Base-by-base conservation (phyloP, 2,329 filamentous ascomycete genomes). In the Colletotrichum sp. region DNA sequence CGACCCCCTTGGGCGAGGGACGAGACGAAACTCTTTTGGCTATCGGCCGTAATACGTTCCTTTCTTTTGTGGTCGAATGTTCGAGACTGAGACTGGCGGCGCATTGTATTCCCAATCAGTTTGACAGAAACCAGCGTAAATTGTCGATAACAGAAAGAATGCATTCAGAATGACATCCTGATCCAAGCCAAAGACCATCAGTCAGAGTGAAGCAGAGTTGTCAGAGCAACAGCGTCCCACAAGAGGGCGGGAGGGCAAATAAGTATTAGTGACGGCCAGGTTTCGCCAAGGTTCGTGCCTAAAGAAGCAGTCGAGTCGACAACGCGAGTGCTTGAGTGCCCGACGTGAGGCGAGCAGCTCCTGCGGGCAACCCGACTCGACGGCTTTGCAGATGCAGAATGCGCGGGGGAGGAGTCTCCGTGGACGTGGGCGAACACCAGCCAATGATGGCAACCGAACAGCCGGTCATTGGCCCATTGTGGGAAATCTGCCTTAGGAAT, bases 341-440 rank as follows among this genome's bases (percentile, higher is more conserved):
- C 61, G 44, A 77, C 16, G 25, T 71, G 71, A 77, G 71, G 66
- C 71, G 63, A 39, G 29, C 69, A 55, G 36, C 34, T 29, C 32
- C 34, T 63, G 32, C 59, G 39, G 62, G 67, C n/a, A 22, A 30
- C 34, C 55, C 55, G 34, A 62, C 61, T 75, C 34, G 57, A 66
- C 59, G 25, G 62, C 64, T 52, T 22, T 63, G 75, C 61, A 75
- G 71, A 62, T 25, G 30, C 63, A 39, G 12, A 25, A 49, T 73
- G 73, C 59, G 67, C 27, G 32, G 44, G 44, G 19, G 44, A 61
- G 73, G 64, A 61, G 52, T 36, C 49, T 36, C 39, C 16, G 25
- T 62, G 71, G 62, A 77, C 75, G 75, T 77, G 75, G 75, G 62
- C 75, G 36, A 55, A 25, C 32, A 27, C 29, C 61, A 77, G 36